Evolutionary conservation across 2,329 filamentous ascomycete species (phyloP), one percentile per base, ranked within the genome.

Genomic region (Nannizzia gypsea): DNA sequence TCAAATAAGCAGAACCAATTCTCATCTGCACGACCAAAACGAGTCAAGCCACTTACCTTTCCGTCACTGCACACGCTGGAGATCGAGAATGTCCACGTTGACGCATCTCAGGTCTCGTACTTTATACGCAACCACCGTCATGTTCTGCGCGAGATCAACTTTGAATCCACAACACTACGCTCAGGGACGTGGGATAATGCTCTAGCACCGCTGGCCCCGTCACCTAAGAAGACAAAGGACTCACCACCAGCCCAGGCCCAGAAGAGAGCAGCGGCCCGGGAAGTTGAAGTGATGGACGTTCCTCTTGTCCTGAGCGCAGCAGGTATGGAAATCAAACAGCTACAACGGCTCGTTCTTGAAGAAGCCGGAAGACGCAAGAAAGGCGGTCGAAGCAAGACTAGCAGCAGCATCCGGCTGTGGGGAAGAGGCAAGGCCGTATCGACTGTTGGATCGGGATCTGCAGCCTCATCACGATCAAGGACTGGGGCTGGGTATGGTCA

Each of bases 151-250:
- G 87, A 92, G 68, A 89, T 92, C 68, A 85, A 90, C 70, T 90
- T 95, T 71, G 85, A 90, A 69, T 85, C 88, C 63, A 84, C 91
- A 17, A 78, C 81, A 31, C 80, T 95, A 48, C 79, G 83, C 57
- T 80, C 82, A 62, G 89, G 87, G 28, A 86, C 79, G 60, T 95
- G 89, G 89, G 87, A 93, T 61, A 86, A 90, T 31, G 89, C 89
- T 0, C 80, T 95, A n/a, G 82, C 84, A 42, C 87, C 88, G 1
- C 75, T 95, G 60, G 83, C 81, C 13, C 62, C 62, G 26, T 71
- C 72, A 42, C 66, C 67, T 24, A 54, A 72, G 26, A 72, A 73
- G 46, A 68, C 73, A 46, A 66, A 72, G 31, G 6, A 26, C 1
- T 56, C 54, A 24, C 31, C 38, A 17, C 17, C 42, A 66, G 0